Base-by-base conservation (phyloP, 306 rosid species). In the Pyrus communis region DNA sequence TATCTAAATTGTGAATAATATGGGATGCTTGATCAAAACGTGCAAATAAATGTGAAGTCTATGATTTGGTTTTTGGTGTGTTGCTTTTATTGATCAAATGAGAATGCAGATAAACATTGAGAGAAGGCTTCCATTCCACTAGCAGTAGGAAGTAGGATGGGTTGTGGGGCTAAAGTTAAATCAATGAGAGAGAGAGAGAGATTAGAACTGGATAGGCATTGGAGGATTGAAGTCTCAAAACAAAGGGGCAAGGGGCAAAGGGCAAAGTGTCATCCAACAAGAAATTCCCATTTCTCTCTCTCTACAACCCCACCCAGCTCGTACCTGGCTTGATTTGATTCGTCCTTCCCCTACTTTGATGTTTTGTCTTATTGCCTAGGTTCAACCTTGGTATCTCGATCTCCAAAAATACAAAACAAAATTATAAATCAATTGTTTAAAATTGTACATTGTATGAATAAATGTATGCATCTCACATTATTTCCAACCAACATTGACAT, bases 131-230 rank as follows among this genome's bases (percentile, higher is more conserved):
- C 33, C 30, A 5, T 73, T 71, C 87, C 79, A 73, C 75, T 70
- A 54, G 9, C 9, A 51, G 55, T 17, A 15, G 55, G 55, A 15
- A 15, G 3, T 51, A 51, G 89, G 84, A 86, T 86, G 93, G 91
- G 89, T 23, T 77, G 97, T 92, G 93, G 97, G 93, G 87, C 85
- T 82, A 58, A 43, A 42, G 79, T 70, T 81, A 81, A 82, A 85
- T 77, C 55, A 49, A 46, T 46, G 54, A 49, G 55, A 9, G 45
- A 40, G 45, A 40, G 75, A 75, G 46, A 28, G 38, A 81, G 80
- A 85, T 17, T 55, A 57, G 67, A 19, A 13, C 30, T 84, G 92
- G 89, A 86, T 85, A 77, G 75, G 82, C 83, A 87, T 81, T 78
- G 62, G 27, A n/a, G 25, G 22, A 57, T 57, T 58, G 12, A n/a